Conservation (phyloP, 257 asterid species). For the Echium plantagineum region DNA sequence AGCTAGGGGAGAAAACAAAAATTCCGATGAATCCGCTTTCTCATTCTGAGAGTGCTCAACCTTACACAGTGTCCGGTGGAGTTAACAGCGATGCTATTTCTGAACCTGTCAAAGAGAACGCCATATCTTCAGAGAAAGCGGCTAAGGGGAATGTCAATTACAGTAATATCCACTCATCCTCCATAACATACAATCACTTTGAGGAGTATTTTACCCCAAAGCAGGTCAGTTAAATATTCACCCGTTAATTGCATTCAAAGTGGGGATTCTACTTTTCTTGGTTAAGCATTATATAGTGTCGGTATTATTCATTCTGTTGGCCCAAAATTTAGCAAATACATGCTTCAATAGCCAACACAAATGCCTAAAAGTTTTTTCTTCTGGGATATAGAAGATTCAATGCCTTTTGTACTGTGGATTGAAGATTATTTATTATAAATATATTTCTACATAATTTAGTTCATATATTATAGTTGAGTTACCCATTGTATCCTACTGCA, state of each 20-base stretch:
- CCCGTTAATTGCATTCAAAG: not conserved
- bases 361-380: not conserved
- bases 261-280: not conserved
- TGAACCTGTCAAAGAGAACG: constrained; percentile 21
- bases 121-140: constrained; percentile 19
- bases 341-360: not conserved
- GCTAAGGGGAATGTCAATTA: constrained; percentile 17
- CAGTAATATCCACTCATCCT: constrained; percentile 14
- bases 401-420: too few species aligned
- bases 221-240: constrained; percentile 29
- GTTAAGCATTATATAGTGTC: not conserved
- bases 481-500: too few species aligned
- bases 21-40: constrained; percentile 21
- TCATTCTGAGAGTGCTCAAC: constrained; percentile 18
- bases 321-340: too few species aligned
- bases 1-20: constrained; percentile 17
- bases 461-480: too few species aligned
- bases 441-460: too few species aligned
- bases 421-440: too few species aligned
- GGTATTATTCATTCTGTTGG: not conserved
- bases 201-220: constrained; percentile 56
- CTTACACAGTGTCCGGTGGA: constrained; percentile 18
- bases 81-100: constrained; percentile 22
- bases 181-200: constrained; percentile 28
- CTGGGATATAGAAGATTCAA: too few species aligned